Conservation (phyloP, 352 stramenopile species). For the Phytopythium montanum region DNA sequence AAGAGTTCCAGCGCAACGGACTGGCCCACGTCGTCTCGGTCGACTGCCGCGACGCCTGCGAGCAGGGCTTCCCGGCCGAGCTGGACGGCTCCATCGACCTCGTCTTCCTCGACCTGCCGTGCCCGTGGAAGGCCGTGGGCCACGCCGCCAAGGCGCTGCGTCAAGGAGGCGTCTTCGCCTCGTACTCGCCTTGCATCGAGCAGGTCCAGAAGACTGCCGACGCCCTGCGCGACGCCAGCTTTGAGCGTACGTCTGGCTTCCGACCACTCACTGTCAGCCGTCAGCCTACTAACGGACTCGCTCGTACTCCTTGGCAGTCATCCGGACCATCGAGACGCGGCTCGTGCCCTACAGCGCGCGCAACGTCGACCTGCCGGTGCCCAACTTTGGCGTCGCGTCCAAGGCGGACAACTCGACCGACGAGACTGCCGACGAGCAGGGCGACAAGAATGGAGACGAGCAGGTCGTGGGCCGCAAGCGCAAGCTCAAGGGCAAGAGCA, state of each 20-base stretch:
- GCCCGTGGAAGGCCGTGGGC: slow-evolving; percentile 94
- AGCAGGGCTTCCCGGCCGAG: slow-evolving; percentile 73
- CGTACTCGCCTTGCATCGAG: slow-evolving; percentile 99
- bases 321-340: slow-evolving; percentile 91
- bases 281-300: neutral
- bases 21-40: slow-evolving; percentile 91
- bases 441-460: slow-evolving; percentile 24
- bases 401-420: slow-evolving; percentile 16
- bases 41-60: slow-evolving; percentile 95
- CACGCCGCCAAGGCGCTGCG: slow-evolving; percentile 93
- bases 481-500: slow-evolving; percentile 40
- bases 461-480: slow-evolving; percentile 40
- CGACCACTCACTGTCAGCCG: too few species aligned
- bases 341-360: slow-evolving; percentile 83
- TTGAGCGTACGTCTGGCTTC: slow-evolving; percentile 80
- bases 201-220: slow-evolving; percentile 94
- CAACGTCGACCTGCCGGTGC: slow-evolving; percentile 61
- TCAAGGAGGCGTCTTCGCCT: slow-evolving; percentile 90
- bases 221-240: slow-evolving; percentile 66
- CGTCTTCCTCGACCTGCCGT: slow-evolving; percentile 97
- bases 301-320: slow-evolving; percentile 33
- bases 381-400: slow-evolving; percentile 61
- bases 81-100: slow-evolving; percentile 86
- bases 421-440: slow-evolving; percentile 9
- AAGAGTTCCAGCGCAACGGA: slow-evolving; percentile 94